Conservation (phyloP, 2,329 filamentous ascomycete genomes). For the Arthrobotrys conoides region DNA sequence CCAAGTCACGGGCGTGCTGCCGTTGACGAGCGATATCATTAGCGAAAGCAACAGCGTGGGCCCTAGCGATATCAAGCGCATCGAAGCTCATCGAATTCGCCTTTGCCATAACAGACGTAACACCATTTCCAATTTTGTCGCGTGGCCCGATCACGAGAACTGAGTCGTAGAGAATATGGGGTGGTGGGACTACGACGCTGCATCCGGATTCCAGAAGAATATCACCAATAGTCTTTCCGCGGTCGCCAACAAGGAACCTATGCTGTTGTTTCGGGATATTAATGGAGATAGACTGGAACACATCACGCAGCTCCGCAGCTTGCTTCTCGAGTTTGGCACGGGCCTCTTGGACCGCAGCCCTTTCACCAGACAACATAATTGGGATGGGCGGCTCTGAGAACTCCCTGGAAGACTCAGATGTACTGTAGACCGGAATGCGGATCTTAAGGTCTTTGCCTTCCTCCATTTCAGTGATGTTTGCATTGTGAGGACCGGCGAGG, state of each 20-base stretch:
- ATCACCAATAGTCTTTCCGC: constrained; percentile 82
- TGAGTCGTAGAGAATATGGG: constrained; percentile 82
- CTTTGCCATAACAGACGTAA: constrained; percentile 88
- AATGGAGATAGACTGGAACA: constrained; percentile 83
- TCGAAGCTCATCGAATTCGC: constrained; percentile 87
- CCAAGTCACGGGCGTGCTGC: constrained; percentile 85
- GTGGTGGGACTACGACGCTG: constrained; percentile 83
- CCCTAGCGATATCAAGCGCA: constrained; percentile 83
- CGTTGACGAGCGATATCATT: constrained; percentile 72
- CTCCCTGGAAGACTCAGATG: constrained; percentile 61
- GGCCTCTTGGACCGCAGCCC: constrained; percentile 82
- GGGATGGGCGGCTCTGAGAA: constrained; percentile 62
- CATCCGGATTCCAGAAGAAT: constrained; percentile 94
- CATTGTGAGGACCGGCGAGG: constrained; percentile 84
- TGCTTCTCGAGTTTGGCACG: constrained; percentile 84
- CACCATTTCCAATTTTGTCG: constrained; percentile 79
- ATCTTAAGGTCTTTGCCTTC: constrained; percentile 82
- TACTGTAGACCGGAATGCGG: constrained; percentile 75
- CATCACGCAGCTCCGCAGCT: constrained; percentile 80
- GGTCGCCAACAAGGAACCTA: constrained; percentile 92
- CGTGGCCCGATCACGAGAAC: constrained; percentile 87
- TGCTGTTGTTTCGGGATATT: constrained; percentile 81
- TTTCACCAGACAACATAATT: constrained; percentile 89
- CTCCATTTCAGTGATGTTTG: constrained; percentile 77
- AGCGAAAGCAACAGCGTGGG: constrained; percentile 80